A percentile compares a stretch with the other conserved stretches of the same genome.
phyloP scores from a whole-genome alignment of 768 basidiomycete genomes.

The Boletus fagicola region DNA sequence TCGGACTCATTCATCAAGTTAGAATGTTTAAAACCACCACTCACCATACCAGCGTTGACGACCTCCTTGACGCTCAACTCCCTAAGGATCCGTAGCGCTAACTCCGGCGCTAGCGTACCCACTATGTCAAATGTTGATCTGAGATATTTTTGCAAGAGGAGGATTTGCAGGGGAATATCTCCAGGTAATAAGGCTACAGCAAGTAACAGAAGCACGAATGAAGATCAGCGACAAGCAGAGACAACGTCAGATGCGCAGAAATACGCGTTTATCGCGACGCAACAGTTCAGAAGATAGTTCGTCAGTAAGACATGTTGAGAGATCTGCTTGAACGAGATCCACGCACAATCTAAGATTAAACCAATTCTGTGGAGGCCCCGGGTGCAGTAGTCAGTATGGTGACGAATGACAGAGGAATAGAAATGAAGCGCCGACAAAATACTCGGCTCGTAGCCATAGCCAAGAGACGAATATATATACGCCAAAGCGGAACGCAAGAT shows the following conservation, averaged over 20 bases:
- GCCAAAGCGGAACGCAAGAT: not conserved
- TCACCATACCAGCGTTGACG: conserved; percentile 44
- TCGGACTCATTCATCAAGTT: not conserved
- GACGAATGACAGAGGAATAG: not conserved
- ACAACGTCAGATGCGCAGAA: not conserved
- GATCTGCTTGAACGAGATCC: not conserved
- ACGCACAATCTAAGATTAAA: conserved; percentile 30
- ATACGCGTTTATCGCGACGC: not conserved
- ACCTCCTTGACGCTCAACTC: conserved; percentile 59
- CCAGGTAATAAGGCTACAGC: conserved; percentile 71
- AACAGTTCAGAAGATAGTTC: not conserved
- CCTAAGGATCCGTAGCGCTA: conserved; percentile 64
- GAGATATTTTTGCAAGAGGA: conserved; percentile 80
- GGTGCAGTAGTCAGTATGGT: conserved; percentile 5
- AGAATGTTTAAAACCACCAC: conserved; percentile 4
- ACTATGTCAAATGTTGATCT: conserved; percentile 82
- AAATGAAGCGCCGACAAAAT: not conserved
- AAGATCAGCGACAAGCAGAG: conserved; percentile 3
- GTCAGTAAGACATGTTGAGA: conserved; percentile 4
- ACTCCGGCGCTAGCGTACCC: conserved; percentile 62
- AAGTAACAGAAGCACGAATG: conserved; percentile 6
- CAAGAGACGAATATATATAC: not conserved
- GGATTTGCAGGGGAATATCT: conserved; percentile 80
- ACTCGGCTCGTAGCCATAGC: not conserved
- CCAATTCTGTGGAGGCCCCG: conserved; percentile 20